A percentile compares a stretch with the other conserved stretches of the same genome.
These are phyloP conservation scores for Ettlia oleoabundans DNA, from an alignment of 139 green algal genomes.

Conservation along the genomic window DNA sequence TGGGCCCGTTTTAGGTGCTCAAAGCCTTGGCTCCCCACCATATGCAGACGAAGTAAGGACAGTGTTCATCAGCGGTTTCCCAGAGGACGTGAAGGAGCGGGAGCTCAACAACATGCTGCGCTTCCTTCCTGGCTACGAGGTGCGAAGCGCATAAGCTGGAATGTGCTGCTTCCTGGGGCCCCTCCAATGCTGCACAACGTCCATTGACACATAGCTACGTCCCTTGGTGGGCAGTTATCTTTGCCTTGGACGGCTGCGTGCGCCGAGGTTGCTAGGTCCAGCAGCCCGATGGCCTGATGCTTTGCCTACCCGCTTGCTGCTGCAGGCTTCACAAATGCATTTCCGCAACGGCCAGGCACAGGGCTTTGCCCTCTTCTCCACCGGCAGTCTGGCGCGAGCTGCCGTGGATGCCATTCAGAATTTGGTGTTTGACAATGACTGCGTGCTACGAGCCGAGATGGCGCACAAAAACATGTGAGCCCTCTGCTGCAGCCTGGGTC, in stretches of 20 bases:
- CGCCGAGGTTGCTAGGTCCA: too few relatives aligned
- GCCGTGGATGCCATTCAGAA: conserved; percentile 67
- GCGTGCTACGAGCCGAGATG: conserved; percentile 84
- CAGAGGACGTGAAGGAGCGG: conserved; percentile 86
- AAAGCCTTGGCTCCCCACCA: too few relatives aligned
- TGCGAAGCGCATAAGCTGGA: conserved; percentile 22
- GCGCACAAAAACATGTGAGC: conserved; percentile 85
- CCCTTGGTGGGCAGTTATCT: too few relatives aligned
- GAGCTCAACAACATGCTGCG: conserved; percentile 96
- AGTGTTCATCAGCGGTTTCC: conserved; percentile 92
- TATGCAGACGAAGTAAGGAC: conserved; percentile 82
- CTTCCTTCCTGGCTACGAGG: conserved; percentile 93
- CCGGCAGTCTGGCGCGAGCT: conserved; percentile 51
- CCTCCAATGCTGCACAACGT: too few relatives aligned
- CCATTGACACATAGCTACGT: too few relatives aligned
- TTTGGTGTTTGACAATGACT: conserved; percentile 73
- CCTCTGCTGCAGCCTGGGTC: not conserved
- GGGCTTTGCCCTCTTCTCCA: conserved; percentile 86
- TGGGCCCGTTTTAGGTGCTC: too few relatives aligned
- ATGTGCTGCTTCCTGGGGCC: too few relatives aligned
- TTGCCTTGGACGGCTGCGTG: too few relatives aligned
- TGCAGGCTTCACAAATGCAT: conserved; percentile 81
- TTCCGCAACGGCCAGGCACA: conserved; percentile 76
- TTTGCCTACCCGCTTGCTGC: not conserved
- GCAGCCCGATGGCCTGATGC: too few relatives aligned